Evolutionary conservation across 2,329 filamentous ascomycete genomes (phyloP).

Genomic region (Thielaviopsis populi): DNA sequence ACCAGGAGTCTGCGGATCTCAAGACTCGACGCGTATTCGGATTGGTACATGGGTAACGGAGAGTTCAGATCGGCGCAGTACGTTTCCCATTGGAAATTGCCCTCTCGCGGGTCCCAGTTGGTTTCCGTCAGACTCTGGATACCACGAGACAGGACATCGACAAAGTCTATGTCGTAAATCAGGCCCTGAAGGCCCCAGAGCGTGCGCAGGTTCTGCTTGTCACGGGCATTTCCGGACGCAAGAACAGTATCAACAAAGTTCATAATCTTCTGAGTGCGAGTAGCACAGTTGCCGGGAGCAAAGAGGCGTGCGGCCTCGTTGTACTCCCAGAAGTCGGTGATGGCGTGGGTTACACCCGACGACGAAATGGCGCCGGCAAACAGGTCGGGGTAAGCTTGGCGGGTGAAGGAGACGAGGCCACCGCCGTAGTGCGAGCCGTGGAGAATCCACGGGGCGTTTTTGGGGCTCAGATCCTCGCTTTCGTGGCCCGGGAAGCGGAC

Average conservation of each 20-base stretch:
- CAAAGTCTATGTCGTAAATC: constrained; percentile 33
- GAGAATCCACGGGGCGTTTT: constrained; percentile 54
- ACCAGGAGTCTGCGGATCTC: constrained; percentile 24
- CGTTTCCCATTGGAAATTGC: constrained; percentile 28
- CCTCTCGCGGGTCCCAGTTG: constrained; percentile 39
- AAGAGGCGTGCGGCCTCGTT: constrained; percentile 36
- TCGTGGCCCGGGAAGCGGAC: constrained; percentile 57
- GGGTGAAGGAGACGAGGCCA: constrained; percentile 60
- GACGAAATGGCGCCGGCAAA: constrained; percentile 70
- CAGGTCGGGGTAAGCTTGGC: constrained; percentile 60
- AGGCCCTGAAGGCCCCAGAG: constrained; percentile 34
- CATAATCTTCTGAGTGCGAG: constrained; percentile 43
- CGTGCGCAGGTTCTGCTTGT: constrained; percentile 31
- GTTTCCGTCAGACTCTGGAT: constrained; percentile 32
- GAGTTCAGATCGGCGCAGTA: constrained; percentile 37
- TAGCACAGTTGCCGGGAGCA: constrained; percentile 45
- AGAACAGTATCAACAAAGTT: constrained; percentile 38
- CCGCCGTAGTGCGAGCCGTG: constrained; percentile 81
- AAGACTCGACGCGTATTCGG: constrained; percentile 20
- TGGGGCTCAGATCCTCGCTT: constrained; percentile 48
- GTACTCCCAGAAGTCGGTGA: constrained; percentile 61
- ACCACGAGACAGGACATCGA: constrained; percentile 27
- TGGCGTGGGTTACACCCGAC: constrained; percentile 62
- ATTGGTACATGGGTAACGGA: constrained; percentile 26
- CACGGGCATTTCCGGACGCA: constrained; percentile 25